Evolutionary conservation across 202 grass and related monocot species (phyloP), one percentile per base, ranked within the genome.

Genomic region (Alloteropsis angusta): DNA sequence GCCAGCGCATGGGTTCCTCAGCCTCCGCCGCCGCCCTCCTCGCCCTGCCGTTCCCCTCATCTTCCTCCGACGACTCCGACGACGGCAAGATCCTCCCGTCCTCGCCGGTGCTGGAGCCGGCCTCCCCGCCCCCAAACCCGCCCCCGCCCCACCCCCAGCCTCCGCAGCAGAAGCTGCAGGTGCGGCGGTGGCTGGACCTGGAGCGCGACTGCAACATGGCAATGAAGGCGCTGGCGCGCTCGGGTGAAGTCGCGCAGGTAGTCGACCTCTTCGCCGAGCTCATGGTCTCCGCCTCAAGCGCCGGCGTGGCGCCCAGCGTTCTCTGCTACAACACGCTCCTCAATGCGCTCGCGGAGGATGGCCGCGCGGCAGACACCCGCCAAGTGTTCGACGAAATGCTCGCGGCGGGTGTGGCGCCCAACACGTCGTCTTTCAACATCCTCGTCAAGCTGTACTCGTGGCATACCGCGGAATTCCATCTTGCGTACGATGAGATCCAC

Each of bases 241-340:
- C 62, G 22, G 90, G 87, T n/a, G 84, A 88, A 2, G 60, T 87
- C 18, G 80, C 77, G 11, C 30, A 83, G 61, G 84, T 95, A 49
- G 45, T 87, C 44, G 66, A 48, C 9, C 68, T 91, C 72, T 91
- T 95, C 72, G 42, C 41, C 22, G 86, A 95, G 74, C 83, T 95
- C 77, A 83, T 34, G 65, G 1, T 37, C 41, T 78, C 60, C 7
- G 47, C 44, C 5, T 2, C 46, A 3, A 13, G 23, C 0, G 9
- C 49, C 23, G 47, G 65, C 50, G 23, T 3, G 15, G 54, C 37
- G 32, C 84, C 84, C 15, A 81, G 78, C 64, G 89, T 92, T 15
- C 84, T 96, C 60, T 90, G 89, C 82, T 92, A 87, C 82, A 96
- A 90, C 79, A 92, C 89, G 18, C 84, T 89, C 44, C 82, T 92